Evolutionary conservation across 169 alveolate genomes (phyloP).

Genomic region (Babesia bigemina): DNA sequence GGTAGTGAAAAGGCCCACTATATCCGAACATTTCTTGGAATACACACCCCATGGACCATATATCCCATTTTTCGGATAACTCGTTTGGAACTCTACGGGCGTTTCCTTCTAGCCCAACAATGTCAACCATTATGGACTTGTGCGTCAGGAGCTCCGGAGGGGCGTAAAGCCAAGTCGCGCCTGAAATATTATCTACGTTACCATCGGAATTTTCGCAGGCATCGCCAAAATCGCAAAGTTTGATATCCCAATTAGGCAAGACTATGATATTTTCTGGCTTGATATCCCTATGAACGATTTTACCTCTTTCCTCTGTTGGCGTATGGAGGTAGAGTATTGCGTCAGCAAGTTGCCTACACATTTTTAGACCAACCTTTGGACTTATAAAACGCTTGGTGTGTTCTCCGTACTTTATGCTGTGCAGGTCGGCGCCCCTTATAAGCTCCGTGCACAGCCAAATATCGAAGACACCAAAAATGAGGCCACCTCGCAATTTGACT

Average conservation of each 20-base stretch:
- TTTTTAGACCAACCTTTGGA: slow-evolving; percentile 57
- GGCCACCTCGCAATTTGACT: slow-evolving; percentile 83
- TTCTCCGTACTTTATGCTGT: slow-evolving; percentile 78
- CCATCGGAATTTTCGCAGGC: slow-evolving; percentile 84
- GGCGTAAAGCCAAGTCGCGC: slow-evolving; percentile 92
- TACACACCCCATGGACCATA: slow-evolving; percentile 87
- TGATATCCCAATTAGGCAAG: slow-evolving; percentile 75
- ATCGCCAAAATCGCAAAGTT: slow-evolving; percentile 85
- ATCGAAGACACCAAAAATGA: slow-evolving; percentile 84
- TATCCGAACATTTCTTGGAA: slow-evolving; percentile 82
- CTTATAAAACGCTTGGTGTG: neutral
- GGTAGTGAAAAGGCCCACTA: slow-evolving; percentile 80
- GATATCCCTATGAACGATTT: slow-evolving; percentile 80
- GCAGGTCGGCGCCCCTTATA: slow-evolving; percentile 84
- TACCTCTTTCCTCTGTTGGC: slow-evolving; percentile 75
- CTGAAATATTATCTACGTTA: slow-evolving; percentile 78
- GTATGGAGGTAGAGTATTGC: slow-evolving; percentile 83
- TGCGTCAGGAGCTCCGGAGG: slow-evolving; percentile 85
- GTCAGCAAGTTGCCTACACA: slow-evolving; percentile 87
- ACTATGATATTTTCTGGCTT: slow-evolving; percentile 84
- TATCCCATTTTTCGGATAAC: slow-evolving; percentile 82
- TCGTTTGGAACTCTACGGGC: slow-evolving; percentile 41
- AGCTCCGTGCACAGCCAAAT: slow-evolving; percentile 87
- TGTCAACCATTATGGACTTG: slow-evolving; percentile 71
- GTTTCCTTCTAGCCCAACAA: slow-evolving; percentile 29